phyloP scores from a whole-genome alignment of 2,329 filamentous ascomycete genomes.

The Aspergillus sp. region DNA sequence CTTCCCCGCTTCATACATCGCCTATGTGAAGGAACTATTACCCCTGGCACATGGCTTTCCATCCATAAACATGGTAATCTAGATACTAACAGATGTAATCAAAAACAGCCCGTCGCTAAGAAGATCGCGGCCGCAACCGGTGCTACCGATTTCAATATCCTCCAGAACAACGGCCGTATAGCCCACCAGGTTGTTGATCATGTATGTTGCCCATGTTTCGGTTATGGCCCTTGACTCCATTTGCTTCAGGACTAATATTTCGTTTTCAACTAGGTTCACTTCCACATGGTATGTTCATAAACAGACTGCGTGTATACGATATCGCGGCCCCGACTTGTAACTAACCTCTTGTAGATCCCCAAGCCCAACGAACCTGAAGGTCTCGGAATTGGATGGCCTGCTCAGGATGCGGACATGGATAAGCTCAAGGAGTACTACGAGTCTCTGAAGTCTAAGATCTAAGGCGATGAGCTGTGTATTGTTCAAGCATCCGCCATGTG shows the following conservation, averaged over 20 bases:
- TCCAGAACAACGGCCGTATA: slow-evolving; percentile 92
- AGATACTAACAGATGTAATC: not conserved
- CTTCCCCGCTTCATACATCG: not conserved
- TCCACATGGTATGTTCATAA: slow-evolving; percentile 72
- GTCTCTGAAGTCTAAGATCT: slow-evolving; percentile 90
- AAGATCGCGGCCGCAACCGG: slow-evolving; percentile 77
- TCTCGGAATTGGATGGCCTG: slow-evolving; percentile 76
- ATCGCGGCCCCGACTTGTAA: not conserved
- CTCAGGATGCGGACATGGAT: slow-evolving; percentile 74
- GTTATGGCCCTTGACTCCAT: no score
- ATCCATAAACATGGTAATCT: not conserved
- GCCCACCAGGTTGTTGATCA: slow-evolving; percentile 94
- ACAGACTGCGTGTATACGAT: not conserved
- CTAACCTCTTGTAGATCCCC: slow-evolving; percentile 64
- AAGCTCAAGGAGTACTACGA: slow-evolving; percentile 75
- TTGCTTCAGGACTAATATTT: not conserved
- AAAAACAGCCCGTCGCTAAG: slow-evolving; percentile 71
- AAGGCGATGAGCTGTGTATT: slow-evolving; percentile 23
- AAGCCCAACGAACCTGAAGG: slow-evolving; percentile 86
- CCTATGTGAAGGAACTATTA: not conserved
- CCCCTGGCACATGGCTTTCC: not conserved
- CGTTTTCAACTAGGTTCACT: slow-evolving; percentile 65
- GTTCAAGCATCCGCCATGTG: no score
- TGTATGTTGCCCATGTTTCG: slow-evolving; percentile 52
- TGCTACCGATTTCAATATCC: slow-evolving; percentile 80